These are phyloP conservation scores for Paraleonurus japonicus DNA, from an alignment of 257 asterid genomes.

Conservation along the genomic window DNA sequence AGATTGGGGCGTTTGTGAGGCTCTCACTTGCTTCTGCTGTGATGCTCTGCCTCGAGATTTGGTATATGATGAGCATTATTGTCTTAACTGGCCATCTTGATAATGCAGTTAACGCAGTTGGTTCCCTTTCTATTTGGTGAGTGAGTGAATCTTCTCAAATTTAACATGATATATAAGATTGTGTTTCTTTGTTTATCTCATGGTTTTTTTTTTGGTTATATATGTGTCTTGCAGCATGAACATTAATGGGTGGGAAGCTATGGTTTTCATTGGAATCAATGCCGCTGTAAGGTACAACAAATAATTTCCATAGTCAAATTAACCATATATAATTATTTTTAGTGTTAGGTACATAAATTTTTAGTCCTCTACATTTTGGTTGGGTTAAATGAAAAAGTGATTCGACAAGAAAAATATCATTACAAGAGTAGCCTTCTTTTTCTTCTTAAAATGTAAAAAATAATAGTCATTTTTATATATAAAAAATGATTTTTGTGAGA, in stretches of 20 bases:
- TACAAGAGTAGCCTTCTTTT: too few species aligned
- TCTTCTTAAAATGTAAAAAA: too few species aligned
- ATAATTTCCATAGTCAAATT: too few species aligned
- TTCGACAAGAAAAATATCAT: too few species aligned
- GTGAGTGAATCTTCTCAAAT: conserved; percentile 14
- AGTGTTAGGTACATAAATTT: too few species aligned
- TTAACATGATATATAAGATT: background rate
- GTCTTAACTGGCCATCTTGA: conserved; percentile 73
- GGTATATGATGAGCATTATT: conserved; percentile 83
- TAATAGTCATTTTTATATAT: too few species aligned
- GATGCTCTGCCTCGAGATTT: conserved; percentile 82
- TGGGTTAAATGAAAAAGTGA: too few species aligned
- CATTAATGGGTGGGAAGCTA: conserved; percentile 66
- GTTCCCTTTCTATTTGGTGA: conserved; percentile 83
- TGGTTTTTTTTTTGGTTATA: background rate
- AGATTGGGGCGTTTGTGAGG: conserved; percentile 78
- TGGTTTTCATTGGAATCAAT: conserved; percentile 80
- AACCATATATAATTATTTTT: background rate
- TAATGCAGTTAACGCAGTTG: conserved; percentile 69
- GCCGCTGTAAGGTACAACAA: conserved; percentile 69
- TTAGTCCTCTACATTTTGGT: too few species aligned
- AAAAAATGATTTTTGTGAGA: too few species aligned
- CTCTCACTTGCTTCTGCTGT: conserved; percentile 84
- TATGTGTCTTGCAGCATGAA: conserved; percentile 51
- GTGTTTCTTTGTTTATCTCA: background rate